Evolutionary conservation across 305 asterid genomes (phyloP), one percentile per base, ranked within the genome.

Genomic region (Lippia alba): DNA sequence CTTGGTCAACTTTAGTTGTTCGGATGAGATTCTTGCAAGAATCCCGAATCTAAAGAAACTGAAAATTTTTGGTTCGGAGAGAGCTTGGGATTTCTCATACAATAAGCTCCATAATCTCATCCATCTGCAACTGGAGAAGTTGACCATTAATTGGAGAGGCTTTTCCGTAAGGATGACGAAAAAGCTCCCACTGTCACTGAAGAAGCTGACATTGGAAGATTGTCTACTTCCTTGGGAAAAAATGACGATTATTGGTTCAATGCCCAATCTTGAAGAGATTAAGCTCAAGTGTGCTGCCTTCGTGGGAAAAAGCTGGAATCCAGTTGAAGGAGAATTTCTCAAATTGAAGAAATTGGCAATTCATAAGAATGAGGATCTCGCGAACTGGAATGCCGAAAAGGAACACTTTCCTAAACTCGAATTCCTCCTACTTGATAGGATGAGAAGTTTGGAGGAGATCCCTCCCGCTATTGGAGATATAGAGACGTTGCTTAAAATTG

Each of bases 391-490:
- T 0, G 41, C 61, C 12, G 41, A 24, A 20, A 56, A 24, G 6
- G 12, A 0, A 5, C 41, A 24, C 9, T 56, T 56, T 12, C 61
- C 61, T 8, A 24, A 2, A 2, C 61, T 56, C 30, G 41, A 56
- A 17, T 2, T 0, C 1, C 40, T 56, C 12, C 8, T 0, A 0
- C 17, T 14, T 12, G 8, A 34, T 34, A 6, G 40, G 4, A 34
- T 34, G 40, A 34, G 40, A 34, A 34, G 40, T 6, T 34, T 70
- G 61, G 33, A 70, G 39, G 33, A 18, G 58, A 49, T 70, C 62
- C 67, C 74, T 5, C 46, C 12, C 1, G 60, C 14, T 18, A 30
- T 70, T 50, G 74, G 74, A 60, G 67, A 70, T 11, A 70, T 59
- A 10, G 56, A 48, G 5, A 16, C 74, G 0, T 15, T 69, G 12